Evolutionary conservation across 495 filamentous ascomycete genomes (phyloP), one percentile per base, ranked within the genome.

Genomic region (Bacidia rubella): DNA sequence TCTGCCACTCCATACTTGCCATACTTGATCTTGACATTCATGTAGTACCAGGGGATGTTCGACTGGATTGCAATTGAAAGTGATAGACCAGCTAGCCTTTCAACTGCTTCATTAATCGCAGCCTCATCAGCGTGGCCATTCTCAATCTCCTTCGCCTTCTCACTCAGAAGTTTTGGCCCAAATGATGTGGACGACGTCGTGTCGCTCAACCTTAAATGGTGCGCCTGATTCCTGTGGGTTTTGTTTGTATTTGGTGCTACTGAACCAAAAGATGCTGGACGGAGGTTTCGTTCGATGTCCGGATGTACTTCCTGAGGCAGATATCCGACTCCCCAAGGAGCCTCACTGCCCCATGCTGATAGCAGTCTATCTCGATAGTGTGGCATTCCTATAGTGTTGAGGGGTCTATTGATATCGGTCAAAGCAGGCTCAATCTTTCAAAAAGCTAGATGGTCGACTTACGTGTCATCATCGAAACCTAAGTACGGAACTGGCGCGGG

Each of bases 1-100:
- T 97, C 93, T 60, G 95, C 88, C 2, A 99, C 87, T 11, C 92
- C 90, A 68, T 94, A 96, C 63, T 85, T 88, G 67, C 90, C 94
- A 65, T 95, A 95, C 61, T 95, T 95, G 65, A 96, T 97, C 65
- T 96, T 87, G 3, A 93, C 81, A 59, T 88, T 89, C 49, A 82
- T 79, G 62, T 95, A 98, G 66, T 88, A 83, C 1, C 83, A 73
- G 1, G 92, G 82, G 21, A 90, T 85, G 49, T 95, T 87, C 39
- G 75, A 66, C 42, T 78, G 62, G 68, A 75, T 68, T 68, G 84
- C 63, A 72, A 74, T 67, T 63, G 81, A 67, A 66, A 83, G 69
- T 35, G 79, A 79, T n/a, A 70, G 67, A 40, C 73, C 72, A 27
- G 75, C 73, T 19, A 87, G 63, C 7, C 78, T 70, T 51, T 85